Evolutionary conservation across 2,329 filamentous ascomycete species (phyloP), one percentile per base, ranked within the genome.

Genomic region (Monosporascus sp.): DNA sequence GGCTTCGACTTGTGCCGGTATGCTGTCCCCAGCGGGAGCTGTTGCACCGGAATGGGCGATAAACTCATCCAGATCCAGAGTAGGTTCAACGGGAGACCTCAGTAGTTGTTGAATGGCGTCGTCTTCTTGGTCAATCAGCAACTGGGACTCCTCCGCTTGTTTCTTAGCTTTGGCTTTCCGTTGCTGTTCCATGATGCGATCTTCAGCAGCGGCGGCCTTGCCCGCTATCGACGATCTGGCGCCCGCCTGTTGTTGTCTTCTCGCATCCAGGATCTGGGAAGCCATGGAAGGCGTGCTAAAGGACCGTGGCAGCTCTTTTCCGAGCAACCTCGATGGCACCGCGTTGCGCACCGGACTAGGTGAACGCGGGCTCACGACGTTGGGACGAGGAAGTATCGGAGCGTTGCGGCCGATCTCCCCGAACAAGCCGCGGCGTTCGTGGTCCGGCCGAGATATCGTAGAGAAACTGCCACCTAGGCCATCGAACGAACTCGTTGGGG

Each of bases 341-440:
- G 81, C 77, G 50, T 77, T 74, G 37, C 87, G 82, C 26, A 89
- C 72, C 1, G 88, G 88, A 58, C 88, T 91, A 1, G 88, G 87
- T 9, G 88, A 90, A 37, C 87, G 82, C 47, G 87, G 86, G 58
- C 81, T 86, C n/a, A 75, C 73, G 20, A 72, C 73, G 37, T 69
- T 76, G 24, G 80, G 74, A 37, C 79, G 81, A 9, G 81, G 73
- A 52, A 88, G 80, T 24, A 78, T 57, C 0, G 81, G 80, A 19
- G 74, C 75, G 41, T 73, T 76, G 40, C 73, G 73, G 53, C 70
- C 70, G 40, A 83, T 65, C 53, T 84, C 79, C 8, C 80, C 82
- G 66, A 85, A 86, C 5, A 84, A 67, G 17, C 72, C 62, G 55
- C 69, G 68, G 44, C 65, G 70, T 48, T 77, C 73, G 49, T 76